Percentiles rank a stretch among this genome's conserved stretches.
These are phyloP conservation scores for Globisporangium acanthophoron DNA, from an alignment of 352 stramenopile species.

Conservation along the genomic window DNA sequence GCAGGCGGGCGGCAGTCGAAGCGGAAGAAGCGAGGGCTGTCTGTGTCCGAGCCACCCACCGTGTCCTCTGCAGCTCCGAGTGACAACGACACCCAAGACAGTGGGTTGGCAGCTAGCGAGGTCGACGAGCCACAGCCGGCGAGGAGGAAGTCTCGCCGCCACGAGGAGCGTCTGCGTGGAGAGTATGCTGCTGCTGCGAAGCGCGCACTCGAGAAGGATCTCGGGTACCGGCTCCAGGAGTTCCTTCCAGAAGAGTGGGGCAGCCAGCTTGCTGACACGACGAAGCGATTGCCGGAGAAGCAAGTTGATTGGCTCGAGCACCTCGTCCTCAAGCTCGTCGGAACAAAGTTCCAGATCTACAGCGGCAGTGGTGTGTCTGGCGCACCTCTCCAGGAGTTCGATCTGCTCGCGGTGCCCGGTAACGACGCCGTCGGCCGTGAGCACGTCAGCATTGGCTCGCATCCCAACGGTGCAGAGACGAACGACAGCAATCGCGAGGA, in stretches of 20 bases:
- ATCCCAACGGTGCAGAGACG: neutral
- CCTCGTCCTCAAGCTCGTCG: constrained; percentile 24
- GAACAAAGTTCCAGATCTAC: constrained; percentile 22
- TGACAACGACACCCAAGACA: constrained; percentile 48
- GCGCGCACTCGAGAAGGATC: constrained; percentile 47
- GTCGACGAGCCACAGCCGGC: constrained; percentile 20
- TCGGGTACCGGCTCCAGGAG: constrained; percentile 41
- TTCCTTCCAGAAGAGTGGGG: constrained; percentile 27
- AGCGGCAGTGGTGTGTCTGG: too few species aligned
- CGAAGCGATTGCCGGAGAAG: constrained; percentile 8
- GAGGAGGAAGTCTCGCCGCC: constrained; percentile 55
- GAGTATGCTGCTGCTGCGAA: constrained; percentile 65
- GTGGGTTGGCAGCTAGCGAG: constrained; percentile 18
- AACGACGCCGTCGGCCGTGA: constrained; percentile 3
- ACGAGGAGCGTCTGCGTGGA: constrained; percentile 61
- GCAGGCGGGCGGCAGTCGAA: neutral
- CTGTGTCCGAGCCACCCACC: neutral
- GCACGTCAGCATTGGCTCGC: neutral
- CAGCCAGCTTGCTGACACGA: constrained; percentile 7
- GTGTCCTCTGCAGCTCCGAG: constrained; percentile 6
- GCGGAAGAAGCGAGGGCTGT: constrained; percentile 7
- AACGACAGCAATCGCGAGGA: neutral
- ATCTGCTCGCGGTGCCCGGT: constrained; percentile 15
- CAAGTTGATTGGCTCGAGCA: constrained; percentile 17
- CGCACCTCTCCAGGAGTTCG: constrained; percentile 6